phyloP scores from a whole-genome alignment of 257 asterid genomes.

The Solanum gracilifrons region DNA sequence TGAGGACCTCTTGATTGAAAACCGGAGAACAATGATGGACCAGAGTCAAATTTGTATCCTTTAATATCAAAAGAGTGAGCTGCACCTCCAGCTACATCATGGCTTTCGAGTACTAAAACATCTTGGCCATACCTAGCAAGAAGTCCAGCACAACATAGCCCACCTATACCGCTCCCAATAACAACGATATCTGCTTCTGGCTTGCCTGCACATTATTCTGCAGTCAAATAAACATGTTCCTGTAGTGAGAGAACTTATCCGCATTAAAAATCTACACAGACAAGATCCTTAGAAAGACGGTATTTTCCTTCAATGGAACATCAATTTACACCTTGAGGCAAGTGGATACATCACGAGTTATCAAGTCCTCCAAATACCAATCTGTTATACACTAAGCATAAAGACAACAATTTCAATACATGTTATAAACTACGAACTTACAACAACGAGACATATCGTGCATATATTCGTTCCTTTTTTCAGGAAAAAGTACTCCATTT shows the following conservation, averaged over 20 bases:
- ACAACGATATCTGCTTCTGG: conserved; percentile 83
- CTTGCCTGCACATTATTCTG: conserved; percentile 68
- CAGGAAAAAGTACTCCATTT: too few species aligned
- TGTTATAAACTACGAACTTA: too few species aligned
- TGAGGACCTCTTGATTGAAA: conserved; percentile 91
- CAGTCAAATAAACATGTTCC: conserved; percentile 17
- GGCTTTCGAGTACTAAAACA: conserved; percentile 85
- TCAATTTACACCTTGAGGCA: background rate
- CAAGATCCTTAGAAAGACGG: background rate
- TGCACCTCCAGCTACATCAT: conserved; percentile 88
- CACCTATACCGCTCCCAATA: conserved; percentile 92
- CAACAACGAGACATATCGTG: too few species aligned
- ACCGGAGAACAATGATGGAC: conserved; percentile 93
- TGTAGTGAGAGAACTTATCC: background rate
- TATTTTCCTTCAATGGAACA: background rate
- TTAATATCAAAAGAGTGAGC: conserved; percentile 84
- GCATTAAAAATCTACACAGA: background rate
- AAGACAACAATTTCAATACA: too few species aligned
- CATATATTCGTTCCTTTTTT: fast-evolving
- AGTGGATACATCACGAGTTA: background rate
- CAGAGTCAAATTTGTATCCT: conserved; percentile 78
- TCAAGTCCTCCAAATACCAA: background rate
- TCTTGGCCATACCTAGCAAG: conserved; percentile 78
- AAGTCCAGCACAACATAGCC: conserved; percentile 79
- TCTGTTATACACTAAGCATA: background rate